Conservation (phyloP, 108 stramenopile species). For the Cyclotella baltica region DNA sequence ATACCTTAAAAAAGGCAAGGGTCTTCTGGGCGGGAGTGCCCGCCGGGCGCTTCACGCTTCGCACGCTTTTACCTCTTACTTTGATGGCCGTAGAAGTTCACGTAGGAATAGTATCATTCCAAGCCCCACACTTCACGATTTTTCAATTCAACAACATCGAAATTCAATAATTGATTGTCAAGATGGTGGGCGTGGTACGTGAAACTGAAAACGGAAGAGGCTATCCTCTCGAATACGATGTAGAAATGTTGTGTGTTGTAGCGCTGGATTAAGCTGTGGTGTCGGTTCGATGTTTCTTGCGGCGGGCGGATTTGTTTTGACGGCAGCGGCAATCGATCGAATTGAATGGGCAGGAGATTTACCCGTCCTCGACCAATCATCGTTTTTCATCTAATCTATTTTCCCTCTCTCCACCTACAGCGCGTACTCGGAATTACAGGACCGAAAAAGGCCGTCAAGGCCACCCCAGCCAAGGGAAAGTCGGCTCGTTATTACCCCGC, state of each 20-base stretch:
- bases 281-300: background rate
- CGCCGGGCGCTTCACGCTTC: too few relatives aligned
- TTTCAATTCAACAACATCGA: background rate
- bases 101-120: conserved; percentile 10
- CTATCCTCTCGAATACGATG: background rate
- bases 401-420: conserved; percentile 14
- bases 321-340: background rate
- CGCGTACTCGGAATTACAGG: conserved; percentile 58
- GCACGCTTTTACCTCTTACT: too few relatives aligned
- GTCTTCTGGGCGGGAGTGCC: too few relatives aligned
- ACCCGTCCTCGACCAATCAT: background rate
- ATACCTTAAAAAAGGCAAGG: too few relatives aligned
- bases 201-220: background rate
- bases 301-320: background rate
- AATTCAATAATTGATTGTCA: background rate
- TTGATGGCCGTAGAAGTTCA: background rate
- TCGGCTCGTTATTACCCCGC: conserved; percentile 91
- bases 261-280: background rate
- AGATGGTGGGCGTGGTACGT: conserved; percentile 32
- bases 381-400: background rate
- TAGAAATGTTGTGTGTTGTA: background rate
- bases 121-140: background rate
- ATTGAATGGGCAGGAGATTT: background rate
- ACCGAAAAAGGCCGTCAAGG: conserved; percentile 67
- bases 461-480: conserved; percentile 54